A percentile compares a stretch with the other conserved stretches of the same genome.
Conservation (phyloP, 768 basidiomycete genomes). For the Daedaleopsis sinensis region DNA sequence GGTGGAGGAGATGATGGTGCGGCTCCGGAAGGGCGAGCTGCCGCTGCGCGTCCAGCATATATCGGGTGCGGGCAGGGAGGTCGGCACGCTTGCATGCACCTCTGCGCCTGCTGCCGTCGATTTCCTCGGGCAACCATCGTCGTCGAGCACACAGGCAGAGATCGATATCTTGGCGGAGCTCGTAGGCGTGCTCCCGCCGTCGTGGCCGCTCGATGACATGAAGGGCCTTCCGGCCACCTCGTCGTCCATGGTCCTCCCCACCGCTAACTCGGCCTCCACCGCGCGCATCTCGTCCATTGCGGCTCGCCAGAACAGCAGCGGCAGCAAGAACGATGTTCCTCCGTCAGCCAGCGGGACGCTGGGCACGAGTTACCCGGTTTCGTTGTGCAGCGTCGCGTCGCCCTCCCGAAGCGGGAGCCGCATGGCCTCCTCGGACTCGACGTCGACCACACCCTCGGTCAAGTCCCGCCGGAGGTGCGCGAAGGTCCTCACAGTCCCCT, state of each 20-base stretch:
- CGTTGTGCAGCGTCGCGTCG: background rate
- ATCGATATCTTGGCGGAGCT: background rate
- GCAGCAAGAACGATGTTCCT: constrained; percentile 13
- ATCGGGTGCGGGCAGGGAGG: background rate
- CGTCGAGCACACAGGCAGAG: background rate
- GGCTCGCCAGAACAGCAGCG: no score
- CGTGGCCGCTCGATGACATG: background rate
- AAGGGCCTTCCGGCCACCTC: constrained; percentile 9
- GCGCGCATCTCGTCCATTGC: background rate
- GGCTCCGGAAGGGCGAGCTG: constrained; percentile 2
- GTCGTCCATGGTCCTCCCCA: constrained; percentile 16
- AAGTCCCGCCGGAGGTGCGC: constrained; percentile 16
- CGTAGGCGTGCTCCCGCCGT: background rate
- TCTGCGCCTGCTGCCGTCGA: background rate
- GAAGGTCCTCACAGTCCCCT: constrained; percentile 14
- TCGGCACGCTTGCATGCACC: no score
- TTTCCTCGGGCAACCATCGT: background rate
- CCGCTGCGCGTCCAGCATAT: background rate
- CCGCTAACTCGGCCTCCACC: background rate
- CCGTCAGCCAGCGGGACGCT: constrained; percentile 28
- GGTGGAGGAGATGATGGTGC: constrained; percentile 14
- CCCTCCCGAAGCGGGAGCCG: background rate
- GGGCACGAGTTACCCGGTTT: constrained; percentile 25
- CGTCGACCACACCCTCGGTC: constrained; percentile 9
- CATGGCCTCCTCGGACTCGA: constrained; percentile 15